phyloP scores from a whole-genome alignment of 306 rosid species.

The Citrullus amarus region DNA sequence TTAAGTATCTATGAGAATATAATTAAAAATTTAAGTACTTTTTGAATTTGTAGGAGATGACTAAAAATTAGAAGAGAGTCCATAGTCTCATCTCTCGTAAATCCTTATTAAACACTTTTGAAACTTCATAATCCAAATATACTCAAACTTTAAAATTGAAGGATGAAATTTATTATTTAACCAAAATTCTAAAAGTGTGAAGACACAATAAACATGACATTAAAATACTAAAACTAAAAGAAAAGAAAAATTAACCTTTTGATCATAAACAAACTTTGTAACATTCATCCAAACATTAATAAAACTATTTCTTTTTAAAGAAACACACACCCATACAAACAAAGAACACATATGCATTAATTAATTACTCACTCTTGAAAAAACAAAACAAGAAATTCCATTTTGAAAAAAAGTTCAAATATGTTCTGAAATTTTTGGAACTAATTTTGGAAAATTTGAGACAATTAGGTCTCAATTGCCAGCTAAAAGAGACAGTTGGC shows the following conservation, averaged over 20 bases:
- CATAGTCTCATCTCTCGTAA: too few species aligned
- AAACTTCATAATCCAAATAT: too few species aligned
- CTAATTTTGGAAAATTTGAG: neutral
- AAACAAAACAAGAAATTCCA: neutral
- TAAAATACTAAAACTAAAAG: neutral
- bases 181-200: neutral
- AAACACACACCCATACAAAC: neutral
- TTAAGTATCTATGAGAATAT: too few species aligned
- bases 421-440: neutral
- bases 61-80: too few species aligned
- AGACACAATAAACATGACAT: neutral
- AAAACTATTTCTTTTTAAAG: neutral
- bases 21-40: too few species aligned
- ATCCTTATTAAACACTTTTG: too few species aligned
- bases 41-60: too few species aligned
- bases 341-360: neutral
- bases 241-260: neutral
- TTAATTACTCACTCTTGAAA: neutral
- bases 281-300: neutral
- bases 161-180: too few species aligned
- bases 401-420: neutral
- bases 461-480: neutral
- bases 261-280: neutral
- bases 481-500: conserved; percentile 3
- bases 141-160: too few species aligned